Evolutionary conservation across 805 yeast species (phyloP), one percentile per base, ranked within the genome.

Genomic region (Peterozyma xylosa): DNA sequence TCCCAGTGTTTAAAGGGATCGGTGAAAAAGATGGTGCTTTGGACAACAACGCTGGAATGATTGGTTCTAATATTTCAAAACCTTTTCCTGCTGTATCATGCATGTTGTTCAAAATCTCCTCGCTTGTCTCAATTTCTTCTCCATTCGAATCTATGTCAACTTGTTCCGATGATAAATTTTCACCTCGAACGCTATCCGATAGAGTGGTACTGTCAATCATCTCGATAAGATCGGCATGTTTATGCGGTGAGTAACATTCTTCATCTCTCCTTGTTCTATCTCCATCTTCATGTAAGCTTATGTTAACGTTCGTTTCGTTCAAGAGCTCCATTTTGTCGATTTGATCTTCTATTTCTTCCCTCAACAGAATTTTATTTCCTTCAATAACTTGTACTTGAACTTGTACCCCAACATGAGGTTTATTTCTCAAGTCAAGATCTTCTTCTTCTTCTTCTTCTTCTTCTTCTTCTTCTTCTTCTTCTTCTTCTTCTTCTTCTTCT

Each of bases 121-220:
- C 32, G 0, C 33, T 32, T 18, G 35, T 37, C 7, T 42, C 43
- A 33, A 44, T 13, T 21, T 39, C 29, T n/a, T 39, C 35, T 15
- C 11, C 10, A n/a, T 17, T 30, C 15, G 9, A n/a, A 5, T 38
- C 37, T 7, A 29, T 32, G n/a, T 33, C 32, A 11, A 13, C 38
- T 15, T 11, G 13, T 16, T 42, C 37, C 17, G 41, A 42, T 16
- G 46, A 44, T 3, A 43, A 39, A 16, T 44, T 43, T 9, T 42
- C 27, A 21, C 7, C 27, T 21, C 7, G 7, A 21, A 21, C 7
- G 7, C 27, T 21, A 21, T 21, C 27, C 7, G 27, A 21, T 21
- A 21, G 27, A 21, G 27, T 21, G 27, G 27, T 21, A 21, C 27
- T 21, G 7, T 21, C 27, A 21, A 7, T 21, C 27, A 21, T 21